Evolutionary conservation across 805 yeast genomes (phyloP).

Genomic region (Kodamaea restingae): DNA sequence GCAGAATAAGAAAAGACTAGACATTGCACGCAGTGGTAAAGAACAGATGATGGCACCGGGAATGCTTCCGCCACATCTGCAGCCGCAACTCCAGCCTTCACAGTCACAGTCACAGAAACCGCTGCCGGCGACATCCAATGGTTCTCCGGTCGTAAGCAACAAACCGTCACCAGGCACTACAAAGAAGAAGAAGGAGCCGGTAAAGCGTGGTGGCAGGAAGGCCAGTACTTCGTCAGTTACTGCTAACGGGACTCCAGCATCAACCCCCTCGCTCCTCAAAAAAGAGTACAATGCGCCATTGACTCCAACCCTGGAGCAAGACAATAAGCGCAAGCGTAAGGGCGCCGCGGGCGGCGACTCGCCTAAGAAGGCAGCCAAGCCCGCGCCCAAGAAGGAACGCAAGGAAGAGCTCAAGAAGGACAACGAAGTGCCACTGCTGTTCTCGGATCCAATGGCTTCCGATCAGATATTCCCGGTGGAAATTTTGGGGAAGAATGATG

Average conservation of each 20-base stretch:
- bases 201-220: conserved; percentile 30
- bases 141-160: conserved; percentile 31
- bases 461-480: conserved; percentile 34
- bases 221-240: conserved; percentile 17
- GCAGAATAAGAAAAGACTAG: conserved; percentile 68
- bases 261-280: conserved; percentile 23
- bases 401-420: conserved; percentile 25
- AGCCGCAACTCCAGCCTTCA: conserved; percentile 13
- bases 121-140: conserved; percentile 24
- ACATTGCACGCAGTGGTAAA: conserved; percentile 40
- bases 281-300: conserved; percentile 38
- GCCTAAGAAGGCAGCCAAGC: conserved; percentile 28
- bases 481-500: conserved; percentile 12
- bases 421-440: conserved; percentile 21
- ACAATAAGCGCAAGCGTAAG: conserved; percentile 29
- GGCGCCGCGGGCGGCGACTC: conserved; percentile 26
- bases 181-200: conserved; percentile 28
- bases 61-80: conserved; percentile 24
- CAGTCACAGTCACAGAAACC: conserved; percentile 13
- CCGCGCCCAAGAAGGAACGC: conserved; percentile 12
- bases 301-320: conserved; percentile 40
- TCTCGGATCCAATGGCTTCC: conserved; percentile 18
- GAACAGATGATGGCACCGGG: conserved; percentile 12
- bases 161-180: conserved; percentile 30
- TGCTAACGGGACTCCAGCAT: conserved; percentile 9